Evolutionary conservation across 1,284 basidiomycete genomes (phyloP), one percentile per base, ranked within the genome.

Genomic region (Ganoderma lingzhi): DNA sequence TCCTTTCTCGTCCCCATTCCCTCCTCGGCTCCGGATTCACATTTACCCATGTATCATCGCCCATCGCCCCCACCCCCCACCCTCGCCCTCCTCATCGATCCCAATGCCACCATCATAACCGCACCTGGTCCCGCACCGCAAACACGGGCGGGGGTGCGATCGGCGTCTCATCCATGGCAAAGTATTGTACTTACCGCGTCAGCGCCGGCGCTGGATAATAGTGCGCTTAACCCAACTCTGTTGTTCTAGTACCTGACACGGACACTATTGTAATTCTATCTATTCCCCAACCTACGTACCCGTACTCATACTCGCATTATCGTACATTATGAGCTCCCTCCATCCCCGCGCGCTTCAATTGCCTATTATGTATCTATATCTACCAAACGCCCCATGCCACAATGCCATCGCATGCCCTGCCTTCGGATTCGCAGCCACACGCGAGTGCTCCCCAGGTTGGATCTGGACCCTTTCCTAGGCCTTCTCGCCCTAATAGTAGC

Each of bases 191-290:
- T 35, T 35, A 35, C 35, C 35, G 35, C 65, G 58, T 70, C 68
- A 65, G 75, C 75, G 75, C 75, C 59, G 75, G 75, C 75, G 74
- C 76, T 67, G 69, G 66, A 63, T 74, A 74, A 75, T 76, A 15
- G 37, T 58, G 51, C 64, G 61, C 64, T 64, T 60, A 59, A 32
- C 28, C 6, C 53, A 30, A 30, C 23, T 30, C 23, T 39, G 56
- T 59, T 28, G 37, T 61, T 61, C 23, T 39, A 72, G 64, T 61
- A 65, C 30, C 44, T 65, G 72, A 71, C 70, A 71, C 14, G 73
- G 72, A 71, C 70, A 71, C 14, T 74, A 62, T 66, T 76, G 73
- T 73, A 75, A 70, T 71, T 65, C 65, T 71, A 74, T 69, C 62
- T 76, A 76, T 76, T 76, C 66, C 41, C 60, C 70, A n/a, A 23